Evolutionary conservation across 78 protist species (phyloP).

Genomic region (slime mould (Dictyostelium discoideum)): dicty_2.7 NC_007089.4:1787001-1787500

Average conservation of each 20-base stretch:
- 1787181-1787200: conserved; percentile 99
- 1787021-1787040: conserved; percentile 86
- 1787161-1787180: conserved; percentile 99
- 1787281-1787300: conserved; percentile 95
- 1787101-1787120: conserved; percentile 84
- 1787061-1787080: conserved; percentile 94
- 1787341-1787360: conserved; percentile 75
- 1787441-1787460: conserved; percentile 92
- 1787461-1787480: conserved; percentile 71
- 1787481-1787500: conserved; percentile 59
- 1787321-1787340: conserved; percentile 61
- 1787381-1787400: conserved; percentile 82
- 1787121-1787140: conserved; percentile 96
- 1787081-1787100: conserved; percentile 96
- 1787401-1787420: conserved; percentile 98
- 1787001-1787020: conserved; percentile 87
- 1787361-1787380: conserved; percentile 94
- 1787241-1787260: conserved; percentile 98
- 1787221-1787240: conserved; percentile 99
- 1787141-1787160: conserved; percentile 99
- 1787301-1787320: conserved; percentile 83
- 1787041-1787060: conserved; percentile 88
- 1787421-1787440: conserved; percentile 81
- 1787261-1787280: conserved; percentile 96
- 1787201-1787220: conserved; percentile 99